Evolutionary conservation across 2,329 filamentous ascomycete species (phyloP), one percentile per base, ranked within the genome.

Genomic region (Epichloe aotearoae): DNA sequence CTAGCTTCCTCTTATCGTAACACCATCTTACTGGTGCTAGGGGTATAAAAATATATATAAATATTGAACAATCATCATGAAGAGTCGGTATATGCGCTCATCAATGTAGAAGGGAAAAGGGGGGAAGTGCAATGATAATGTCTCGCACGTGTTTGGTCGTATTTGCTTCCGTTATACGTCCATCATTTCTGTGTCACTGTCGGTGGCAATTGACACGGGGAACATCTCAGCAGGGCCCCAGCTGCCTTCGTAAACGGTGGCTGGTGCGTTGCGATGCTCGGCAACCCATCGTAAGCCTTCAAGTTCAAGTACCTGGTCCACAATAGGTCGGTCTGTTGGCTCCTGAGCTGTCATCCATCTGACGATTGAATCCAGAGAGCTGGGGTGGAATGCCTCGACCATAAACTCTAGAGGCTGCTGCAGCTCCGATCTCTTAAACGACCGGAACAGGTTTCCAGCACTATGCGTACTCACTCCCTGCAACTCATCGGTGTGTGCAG

Each of bases 171-270:
- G 54, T 66, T 68, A 80, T 49, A 76, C 75, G 57, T 79, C 78
- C 15, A 69, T 79, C 78, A 82, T 82, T 61, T 79, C 77, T 4
- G 75, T 77, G 55, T 81, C 77, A 43, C 59, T 62, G 47, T 70
- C 66, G n/a, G 55, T 55, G 4, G 62, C 59, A 38, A 67, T 64
- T 5, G 66, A 66, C 19, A 68, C 65, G 5, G 66, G 58, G 34
- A 71, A 62, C 47, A 74, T 66, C 49, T 77, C 74, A n/a, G 72
- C 83, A 34, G 91, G 91, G 4, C 93, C 93, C 86, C 90, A 98
- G 64, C 88, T 93, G 55, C 93, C 93, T 69, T 98, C 93, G 59
- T 86, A 98, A 49, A 98, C 83, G 0, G 89, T 96, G n/a, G 93
- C 93, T 43, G 89, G 87, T 11, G 89, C 87, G 50, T 85, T 82